Conservation (phyloP, 2,329 filamentous ascomycete species). For the Microsporum ferrugineum region DNA sequence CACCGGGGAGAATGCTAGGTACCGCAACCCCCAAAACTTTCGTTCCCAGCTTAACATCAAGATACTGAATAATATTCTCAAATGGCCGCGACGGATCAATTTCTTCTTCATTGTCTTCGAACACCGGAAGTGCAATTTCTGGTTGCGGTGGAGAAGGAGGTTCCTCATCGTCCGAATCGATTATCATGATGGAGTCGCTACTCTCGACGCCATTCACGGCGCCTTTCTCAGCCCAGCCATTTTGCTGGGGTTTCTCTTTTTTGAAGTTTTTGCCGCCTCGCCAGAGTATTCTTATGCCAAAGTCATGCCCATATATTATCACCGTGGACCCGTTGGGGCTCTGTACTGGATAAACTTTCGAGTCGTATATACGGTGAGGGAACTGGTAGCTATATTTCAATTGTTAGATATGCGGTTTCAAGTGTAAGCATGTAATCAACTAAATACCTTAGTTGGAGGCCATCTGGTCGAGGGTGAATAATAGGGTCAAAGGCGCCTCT, state of each 20-base stretch:
- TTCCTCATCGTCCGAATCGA: conserved; percentile 47
- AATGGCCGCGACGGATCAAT: conserved; percentile 47
- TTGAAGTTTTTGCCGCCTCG: conserved; percentile 45
- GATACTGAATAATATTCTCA: conserved; percentile 41
- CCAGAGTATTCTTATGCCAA: conserved; percentile 50
- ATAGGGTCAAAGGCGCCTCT: conserved; percentile 21
- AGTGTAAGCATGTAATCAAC: neutral
- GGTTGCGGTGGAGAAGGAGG: conserved; percentile 28
- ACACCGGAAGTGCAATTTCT: conserved; percentile 26
- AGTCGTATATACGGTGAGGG: conserved; percentile 45
- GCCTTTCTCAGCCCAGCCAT: conserved; percentile 17
- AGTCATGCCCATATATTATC: conserved; percentile 48
- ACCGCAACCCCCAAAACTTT: conserved; percentile 44
- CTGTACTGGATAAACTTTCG: conserved; percentile 47
- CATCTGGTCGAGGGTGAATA: conserved; percentile 30
- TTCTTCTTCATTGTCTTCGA: conserved; percentile 48
- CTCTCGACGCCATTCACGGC: conserved; percentile 32
- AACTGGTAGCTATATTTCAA: conserved; percentile 44
- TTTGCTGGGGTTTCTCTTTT: conserved; percentile 16
- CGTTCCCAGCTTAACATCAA: conserved; percentile 45
- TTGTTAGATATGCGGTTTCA: neutral
- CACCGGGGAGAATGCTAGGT: conserved; percentile 35
- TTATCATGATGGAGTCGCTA: conserved; percentile 42
- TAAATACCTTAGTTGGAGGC: conserved; percentile 33
- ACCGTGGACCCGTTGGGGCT: conserved; percentile 52